phyloP scores from a whole-genome alignment of 768 basidiomycete species.

The Boletus rex-veris region DNA sequence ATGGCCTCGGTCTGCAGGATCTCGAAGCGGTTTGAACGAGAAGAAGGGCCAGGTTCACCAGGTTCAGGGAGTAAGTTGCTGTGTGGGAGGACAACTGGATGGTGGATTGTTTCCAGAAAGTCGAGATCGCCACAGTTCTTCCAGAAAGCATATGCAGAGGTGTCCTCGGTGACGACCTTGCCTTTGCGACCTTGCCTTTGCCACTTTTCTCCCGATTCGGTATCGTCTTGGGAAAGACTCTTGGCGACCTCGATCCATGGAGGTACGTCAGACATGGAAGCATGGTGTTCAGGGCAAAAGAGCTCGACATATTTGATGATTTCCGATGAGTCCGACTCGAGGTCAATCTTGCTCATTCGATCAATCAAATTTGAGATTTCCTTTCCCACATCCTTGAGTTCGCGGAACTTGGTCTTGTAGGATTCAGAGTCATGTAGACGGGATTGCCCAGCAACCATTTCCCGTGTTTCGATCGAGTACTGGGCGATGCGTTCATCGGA shows the following conservation, averaged over 20 bases:
- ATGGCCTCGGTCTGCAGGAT: constrained; percentile 1
- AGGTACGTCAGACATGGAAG: constrained; percentile 42
- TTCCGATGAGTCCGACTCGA: constrained; percentile 35
- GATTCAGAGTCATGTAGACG: constrained; percentile 35
- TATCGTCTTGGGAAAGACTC: constrained; percentile 13
- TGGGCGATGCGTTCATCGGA: constrained; percentile 56
- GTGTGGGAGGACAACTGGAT: neutral
- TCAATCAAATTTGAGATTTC: constrained; percentile 48
- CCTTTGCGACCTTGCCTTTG: constrained; percentile 29
- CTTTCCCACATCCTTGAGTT: constrained; percentile 44
- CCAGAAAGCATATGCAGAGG: constrained; percentile 52
- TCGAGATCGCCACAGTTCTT: constrained; percentile 41
- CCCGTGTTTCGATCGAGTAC: constrained; percentile 59
- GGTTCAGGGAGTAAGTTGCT: neutral
- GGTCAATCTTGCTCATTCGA: constrained; percentile 32
- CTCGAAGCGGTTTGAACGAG: constrained; percentile 18
- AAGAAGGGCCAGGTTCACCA: constrained; percentile 1
- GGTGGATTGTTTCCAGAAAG: constrained; percentile 36
- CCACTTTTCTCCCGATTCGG: constrained; percentile 32
- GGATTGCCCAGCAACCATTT: constrained; percentile 41
- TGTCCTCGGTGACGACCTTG: constrained; percentile 18
- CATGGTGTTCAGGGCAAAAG: constrained; percentile 48
- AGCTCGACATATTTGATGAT: constrained; percentile 41
- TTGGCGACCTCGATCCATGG: constrained; percentile 40
- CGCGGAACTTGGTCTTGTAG: constrained; percentile 30